Evolutionary conservation across 305 asterid genomes (phyloP).

Genomic region (Fraxinus greggii): DNA sequence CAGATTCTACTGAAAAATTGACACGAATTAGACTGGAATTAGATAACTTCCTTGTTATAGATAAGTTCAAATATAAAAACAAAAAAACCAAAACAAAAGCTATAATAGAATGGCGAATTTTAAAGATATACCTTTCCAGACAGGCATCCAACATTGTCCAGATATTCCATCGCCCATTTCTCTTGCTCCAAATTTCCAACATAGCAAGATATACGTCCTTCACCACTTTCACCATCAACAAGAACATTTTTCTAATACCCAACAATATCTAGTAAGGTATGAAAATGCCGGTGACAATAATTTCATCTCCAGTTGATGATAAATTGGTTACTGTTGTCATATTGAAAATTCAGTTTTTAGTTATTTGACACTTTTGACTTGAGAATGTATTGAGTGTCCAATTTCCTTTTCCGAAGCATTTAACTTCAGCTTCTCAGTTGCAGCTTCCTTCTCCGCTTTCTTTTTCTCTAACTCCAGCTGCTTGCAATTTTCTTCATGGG

Average conservation of each 20-base stretch:
- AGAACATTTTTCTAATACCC: background rate
- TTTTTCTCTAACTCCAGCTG: constrained; percentile 72
- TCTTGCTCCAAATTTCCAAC: constrained; percentile 8
- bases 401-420: constrained; percentile 37
- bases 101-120: background rate
- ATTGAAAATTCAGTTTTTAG: constrained; percentile 1
- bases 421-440: constrained; percentile 48
- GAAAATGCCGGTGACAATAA: background rate
- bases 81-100: no score
- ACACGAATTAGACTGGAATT: constrained; percentile 9
- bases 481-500: constrained; percentile 84
- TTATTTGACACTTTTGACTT: constrained; percentile 31
- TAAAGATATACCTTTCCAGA: constrained; percentile 11
- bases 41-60: background rate
- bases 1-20: constrained; percentile 26
- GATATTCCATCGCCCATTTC: background rate
- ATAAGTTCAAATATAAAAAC: background rate
- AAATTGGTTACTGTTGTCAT: background rate
- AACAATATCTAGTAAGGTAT: background rate
- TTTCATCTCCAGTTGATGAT: background rate
- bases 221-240: background rate
- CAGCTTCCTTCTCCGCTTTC: constrained; percentile 91
- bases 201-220: background rate
- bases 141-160: background rate
- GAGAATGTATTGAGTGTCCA: constrained; percentile 36